Evolutionary conservation across 768 basidiomycete genomes (phyloP).

Genomic region (Suillus subalutaceus): DNA sequence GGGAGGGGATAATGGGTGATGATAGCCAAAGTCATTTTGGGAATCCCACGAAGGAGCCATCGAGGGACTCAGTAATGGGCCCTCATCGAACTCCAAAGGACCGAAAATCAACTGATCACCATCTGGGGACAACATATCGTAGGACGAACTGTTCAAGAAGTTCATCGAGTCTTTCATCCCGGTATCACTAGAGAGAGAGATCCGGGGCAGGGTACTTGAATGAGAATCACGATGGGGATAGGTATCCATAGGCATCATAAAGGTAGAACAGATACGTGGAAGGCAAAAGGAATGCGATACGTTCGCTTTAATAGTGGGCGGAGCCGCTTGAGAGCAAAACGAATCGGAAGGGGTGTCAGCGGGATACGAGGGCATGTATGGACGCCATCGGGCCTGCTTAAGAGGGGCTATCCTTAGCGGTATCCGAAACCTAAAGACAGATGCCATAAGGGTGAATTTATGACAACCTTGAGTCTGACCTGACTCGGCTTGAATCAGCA

Average conservation of each 20-base stretch:
- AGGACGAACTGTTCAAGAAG: conserved; percentile 46
- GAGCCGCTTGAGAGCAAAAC: conserved; percentile 34
- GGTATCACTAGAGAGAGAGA: conserved; percentile 20
- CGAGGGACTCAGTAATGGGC: conserved; percentile 26
- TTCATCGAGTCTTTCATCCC: conserved; percentile 36
- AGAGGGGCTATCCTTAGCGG: conserved; percentile 43
- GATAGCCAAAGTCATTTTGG: conserved; percentile 38
- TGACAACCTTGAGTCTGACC: conserved; percentile 23
- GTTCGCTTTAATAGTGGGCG: conserved; percentile 41
- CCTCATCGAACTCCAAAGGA: conserved; percentile 36
- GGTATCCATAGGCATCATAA: conserved; percentile 45
- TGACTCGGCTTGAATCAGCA: conserved; percentile 47
- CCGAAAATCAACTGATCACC: conserved; percentile 39
- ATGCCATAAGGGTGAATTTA: conserved; percentile 40
- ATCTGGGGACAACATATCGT: conserved; percentile 40
- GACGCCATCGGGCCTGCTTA: conserved; percentile 34
- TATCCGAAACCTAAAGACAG: conserved; percentile 34
- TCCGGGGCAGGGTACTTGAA: conserved; percentile 20
- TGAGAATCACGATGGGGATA: conserved; percentile 40
- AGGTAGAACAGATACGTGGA: conserved; percentile 27
- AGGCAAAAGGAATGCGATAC: conserved; percentile 22
- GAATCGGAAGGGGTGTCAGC: conserved; percentile 35
- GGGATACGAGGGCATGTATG: conserved; percentile 23
- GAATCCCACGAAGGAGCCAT: conserved; percentile 28
- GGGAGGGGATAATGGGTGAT: conserved; percentile 43